Base-by-base conservation (phyloP, 2,329 filamentous ascomycete genomes). In the Xylariaceae sp. region DNA sequence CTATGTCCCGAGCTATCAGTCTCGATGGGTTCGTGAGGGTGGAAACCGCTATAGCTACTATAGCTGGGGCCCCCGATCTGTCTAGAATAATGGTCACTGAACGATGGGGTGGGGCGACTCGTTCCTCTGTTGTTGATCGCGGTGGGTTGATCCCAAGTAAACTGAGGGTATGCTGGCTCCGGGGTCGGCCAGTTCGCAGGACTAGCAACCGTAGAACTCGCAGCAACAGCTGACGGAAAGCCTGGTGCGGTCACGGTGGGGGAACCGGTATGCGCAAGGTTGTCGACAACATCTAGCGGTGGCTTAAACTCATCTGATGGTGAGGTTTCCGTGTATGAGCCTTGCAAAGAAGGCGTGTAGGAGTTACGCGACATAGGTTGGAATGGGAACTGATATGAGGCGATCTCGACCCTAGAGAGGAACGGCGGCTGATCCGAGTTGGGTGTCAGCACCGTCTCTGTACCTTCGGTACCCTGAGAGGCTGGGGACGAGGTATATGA, bases 211-310 rank as follows among this genome's bases (percentile, higher is more conserved):
- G 64, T 61, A 1, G 65, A 64, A 30, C 9, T 62, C 18, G 6
- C 47, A 30, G 41, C 58, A 30, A 30, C 23, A 5, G 23, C 34
- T 23, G 63, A 53, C 30, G 60, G 59, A 11, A 51, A 15, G n/a
- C 53, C 61, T 50, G 55, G 55, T 18, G 56, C 53, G 4, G 48
- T 58, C 37, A 63, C 63, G 1, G 66, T 66, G 3, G 74, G 72
- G 8, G 73, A 74, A 30, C 23, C 35, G 67, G 70, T 54, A 71
- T 68, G 64, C 72, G 73, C 49, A 71, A 72, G 72, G 59, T 70
- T 70, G 17, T 77, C 75, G 52, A 73, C 68, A 23, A 77, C 76
- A 39, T 76, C 72, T 9, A 35, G 6, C 67, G 74, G 50, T 75
- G 72, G 44, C 70, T 68, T 10, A 69, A 68, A 7, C 70, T 35